phyloP scores from a whole-genome alignment of 257 asterid species.

The Lithospermum erythrorhizon region DNA sequence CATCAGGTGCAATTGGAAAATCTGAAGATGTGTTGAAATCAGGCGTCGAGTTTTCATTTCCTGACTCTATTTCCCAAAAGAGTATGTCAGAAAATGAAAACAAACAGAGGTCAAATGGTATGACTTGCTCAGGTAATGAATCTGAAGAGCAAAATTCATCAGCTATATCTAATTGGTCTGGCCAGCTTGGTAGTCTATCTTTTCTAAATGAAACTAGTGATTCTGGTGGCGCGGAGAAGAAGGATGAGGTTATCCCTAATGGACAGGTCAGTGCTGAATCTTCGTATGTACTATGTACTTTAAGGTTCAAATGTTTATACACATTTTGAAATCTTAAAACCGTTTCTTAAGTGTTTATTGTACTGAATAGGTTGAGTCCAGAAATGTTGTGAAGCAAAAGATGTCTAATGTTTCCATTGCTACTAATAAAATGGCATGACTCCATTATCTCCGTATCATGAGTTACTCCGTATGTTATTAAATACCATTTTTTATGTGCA shows the following conservation, averaged over 20 bases:
- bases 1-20: constrained; percentile 47
- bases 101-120: constrained; percentile 17
- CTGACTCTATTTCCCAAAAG: constrained; percentile 28
- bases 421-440: constrained; percentile 19
- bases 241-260: constrained; percentile 26
- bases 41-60: constrained; percentile 36
- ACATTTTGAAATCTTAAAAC: neutral
- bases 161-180: constrained; percentile 25
- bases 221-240: constrained; percentile 22
- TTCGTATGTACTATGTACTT: neutral
- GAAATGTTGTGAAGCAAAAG: constrained; percentile 13
- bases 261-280: constrained; percentile 30
- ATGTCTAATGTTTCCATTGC: constrained; percentile 11
- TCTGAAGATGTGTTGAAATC: constrained; percentile 33
- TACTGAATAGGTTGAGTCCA: constrained; percentile 20
- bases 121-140: constrained; percentile 23
- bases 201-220: constrained; percentile 19
- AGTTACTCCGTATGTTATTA: constrained; percentile 12
- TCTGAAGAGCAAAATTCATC: constrained; percentile 24
- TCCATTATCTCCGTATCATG: constrained; percentile 17
- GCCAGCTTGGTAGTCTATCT: constrained; percentile 19
- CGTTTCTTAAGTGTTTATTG: neutral
- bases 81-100: constrained; percentile 24
- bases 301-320: neutral
- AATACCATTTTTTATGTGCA: too few relatives aligned